Percentiles rank a stretch among this genome's conserved stretches.
Conservation (phyloP, 495 filamentous ascomycete genomes). For the Lineolata rhizophorae region DNA sequence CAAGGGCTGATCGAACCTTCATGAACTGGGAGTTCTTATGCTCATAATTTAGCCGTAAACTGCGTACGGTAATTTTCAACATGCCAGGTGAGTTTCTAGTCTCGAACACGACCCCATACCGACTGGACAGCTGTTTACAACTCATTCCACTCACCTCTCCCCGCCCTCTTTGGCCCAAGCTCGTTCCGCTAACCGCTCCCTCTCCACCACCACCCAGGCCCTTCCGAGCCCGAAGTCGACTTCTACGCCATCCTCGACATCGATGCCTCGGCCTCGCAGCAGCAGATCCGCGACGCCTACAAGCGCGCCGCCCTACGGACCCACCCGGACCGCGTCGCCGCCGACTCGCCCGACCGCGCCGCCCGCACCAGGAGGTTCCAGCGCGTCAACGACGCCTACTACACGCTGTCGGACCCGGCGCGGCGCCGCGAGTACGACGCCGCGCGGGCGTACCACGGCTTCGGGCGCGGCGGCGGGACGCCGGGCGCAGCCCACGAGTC, state of each 20-base stretch:
- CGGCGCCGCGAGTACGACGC: conserved; percentile 81
- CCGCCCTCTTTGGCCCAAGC: too few relatives aligned
- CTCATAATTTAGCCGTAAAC: too few relatives aligned
- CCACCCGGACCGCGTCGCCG: conserved; percentile 79
- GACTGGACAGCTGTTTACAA: too few relatives aligned
- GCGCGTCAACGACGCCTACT: conserved; percentile 94
- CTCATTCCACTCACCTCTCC: too few relatives aligned
- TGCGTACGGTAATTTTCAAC: too few relatives aligned
- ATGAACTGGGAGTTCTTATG: too few relatives aligned
- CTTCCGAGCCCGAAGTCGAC: too few relatives aligned
- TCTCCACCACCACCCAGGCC: too few relatives aligned
- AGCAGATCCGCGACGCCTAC: conserved; percentile 86
- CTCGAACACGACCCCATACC: too few relatives aligned
- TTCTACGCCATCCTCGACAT: conserved; percentile 45
- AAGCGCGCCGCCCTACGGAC: conserved; percentile 86
- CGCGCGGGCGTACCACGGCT: conserved; percentile 31
- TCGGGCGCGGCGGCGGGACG: conserved; percentile 14
- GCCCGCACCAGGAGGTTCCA: conserved; percentile 79
- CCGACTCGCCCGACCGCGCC: conserved; percentile 65
- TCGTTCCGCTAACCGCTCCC: too few relatives aligned
- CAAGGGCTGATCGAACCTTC: too few relatives aligned
- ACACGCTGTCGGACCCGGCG: conserved; percentile 60
- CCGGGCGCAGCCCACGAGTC: conserved; percentile 2
- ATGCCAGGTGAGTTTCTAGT: too few relatives aligned
- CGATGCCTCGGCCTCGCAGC: conserved; percentile 44